Conservation (phyloP, 352 stramenopile species). For the Globisporangium carolinianum region DNA sequence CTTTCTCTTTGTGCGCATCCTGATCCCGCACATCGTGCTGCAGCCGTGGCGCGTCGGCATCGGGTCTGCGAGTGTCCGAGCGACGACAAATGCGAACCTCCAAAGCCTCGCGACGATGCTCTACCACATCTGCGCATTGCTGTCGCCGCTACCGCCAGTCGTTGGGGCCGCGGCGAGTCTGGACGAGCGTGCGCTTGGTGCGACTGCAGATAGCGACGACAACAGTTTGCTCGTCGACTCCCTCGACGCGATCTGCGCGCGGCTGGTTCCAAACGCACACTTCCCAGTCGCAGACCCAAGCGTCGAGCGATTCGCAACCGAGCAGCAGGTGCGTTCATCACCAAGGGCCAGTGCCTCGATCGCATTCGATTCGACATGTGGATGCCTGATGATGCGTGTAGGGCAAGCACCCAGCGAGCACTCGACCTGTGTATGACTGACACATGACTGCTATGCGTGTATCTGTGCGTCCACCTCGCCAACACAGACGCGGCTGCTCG, state of each 20-base stretch:
- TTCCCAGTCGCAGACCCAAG: constrained; percentile 21
- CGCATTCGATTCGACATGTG: too few relatives aligned
- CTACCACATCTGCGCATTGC: constrained; percentile 33
- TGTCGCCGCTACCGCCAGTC: constrained; percentile 36
- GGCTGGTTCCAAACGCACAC: constrained; percentile 19
- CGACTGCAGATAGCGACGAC: too few relatives aligned
- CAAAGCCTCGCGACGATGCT: constrained; percentile 40
- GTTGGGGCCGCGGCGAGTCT: background rate
- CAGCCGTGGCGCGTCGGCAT: constrained; percentile 42
- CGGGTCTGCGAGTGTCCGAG: constrained; percentile 17
- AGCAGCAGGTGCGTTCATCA: constrained; percentile 15
- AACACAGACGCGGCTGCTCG: constrained; percentile 6
- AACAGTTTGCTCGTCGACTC: constrained; percentile 13
- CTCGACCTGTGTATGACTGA: too few relatives aligned
- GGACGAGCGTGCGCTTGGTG: too few relatives aligned
- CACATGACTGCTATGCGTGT: too few relatives aligned
- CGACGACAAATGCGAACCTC: constrained; percentile 26
- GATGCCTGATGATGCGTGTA: too few relatives aligned
- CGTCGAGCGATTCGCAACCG: constrained; percentile 20
- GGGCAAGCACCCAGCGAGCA: too few relatives aligned
- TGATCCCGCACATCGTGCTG: constrained; percentile 55
- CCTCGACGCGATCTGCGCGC: constrained; percentile 22
- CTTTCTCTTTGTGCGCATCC: constrained; percentile 50
- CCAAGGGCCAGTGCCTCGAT: too few relatives aligned
- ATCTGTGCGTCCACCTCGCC: too few relatives aligned